Base-by-base conservation (phyloP, 2,329 filamentous ascomycete species). In the Zymoseptoria brevis region DNA sequence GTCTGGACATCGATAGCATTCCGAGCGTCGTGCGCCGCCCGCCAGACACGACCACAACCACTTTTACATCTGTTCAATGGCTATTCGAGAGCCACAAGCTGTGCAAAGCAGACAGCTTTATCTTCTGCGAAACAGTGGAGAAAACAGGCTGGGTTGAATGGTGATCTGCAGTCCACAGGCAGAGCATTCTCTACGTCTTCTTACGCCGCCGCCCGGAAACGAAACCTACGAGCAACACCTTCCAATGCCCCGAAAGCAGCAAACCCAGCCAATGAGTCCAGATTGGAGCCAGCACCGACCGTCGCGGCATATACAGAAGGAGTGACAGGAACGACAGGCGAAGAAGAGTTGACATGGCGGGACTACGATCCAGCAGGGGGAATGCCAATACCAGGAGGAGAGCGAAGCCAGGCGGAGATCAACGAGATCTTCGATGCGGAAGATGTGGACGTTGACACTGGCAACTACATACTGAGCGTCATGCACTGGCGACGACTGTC, bases 341-440 rank as follows among this genome's bases (percentile, higher is more conserved):
- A 53, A 13, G 62, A 61, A 19, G 54, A 50, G 35, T 58, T 71
- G 41, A 72, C 72, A 68, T 74, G 72, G 72, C 69, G 71, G 50
- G 71, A 74, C 63, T 75, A 73, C 60, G 71, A 72, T 54, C 70
- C 72, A 16, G 67, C 64, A 49, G 71, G 69, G 6, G 72, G 72
- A 21, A 72, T 74, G 65, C 72, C 72, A 19, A 57, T 74, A 16
- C 67, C 67, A 1, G 57, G 61, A n/a, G 69, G 69, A 57, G 72
- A 72, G 53, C 66, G 67, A 5, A 62, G 57, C 7, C 63, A 67
- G 35, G 41, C 62, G 0, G 62, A 71, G 51, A 67, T 74, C 54
- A 62, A 68, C 48, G 60, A 58, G 26, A 67, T 74, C 22, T 75
- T 75, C 50, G 67, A 67, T 26, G 59, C 58, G n/a, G 60, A 68